Evolutionary conservation across 495 filamentous ascomycete species (phyloP).

Genomic region (Extremus antarcticus): DNA sequence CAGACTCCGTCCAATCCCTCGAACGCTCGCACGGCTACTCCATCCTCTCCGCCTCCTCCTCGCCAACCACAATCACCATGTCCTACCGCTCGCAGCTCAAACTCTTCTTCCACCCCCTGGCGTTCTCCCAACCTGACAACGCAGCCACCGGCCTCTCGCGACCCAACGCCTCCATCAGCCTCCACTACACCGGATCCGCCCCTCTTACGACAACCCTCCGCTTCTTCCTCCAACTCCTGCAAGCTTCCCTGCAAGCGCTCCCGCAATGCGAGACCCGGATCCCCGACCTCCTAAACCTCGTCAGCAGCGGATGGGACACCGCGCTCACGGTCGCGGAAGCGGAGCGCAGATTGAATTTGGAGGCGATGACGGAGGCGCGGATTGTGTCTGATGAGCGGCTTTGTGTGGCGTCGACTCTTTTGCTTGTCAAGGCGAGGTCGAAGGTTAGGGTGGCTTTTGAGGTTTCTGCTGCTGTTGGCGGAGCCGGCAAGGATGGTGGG

Average conservation of each 20-base stretch:
- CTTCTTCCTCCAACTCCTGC: constrained; percentile 60
- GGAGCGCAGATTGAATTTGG: constrained; percentile 43
- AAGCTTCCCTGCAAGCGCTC: constrained; percentile 45
- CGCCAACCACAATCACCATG: constrained; percentile 53
- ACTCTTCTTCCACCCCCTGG: constrained; percentile 58
- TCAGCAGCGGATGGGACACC: constrained; percentile 50
- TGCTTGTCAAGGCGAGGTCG: constrained; percentile 47
- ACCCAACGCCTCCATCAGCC: constrained; percentile 35
- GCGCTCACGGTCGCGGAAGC: constrained; percentile 42
- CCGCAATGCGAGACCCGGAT: constrained; percentile 40
- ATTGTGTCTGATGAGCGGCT: constrained; percentile 49
- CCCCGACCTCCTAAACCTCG: constrained; percentile 42
- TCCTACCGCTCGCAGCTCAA: constrained; percentile 68
- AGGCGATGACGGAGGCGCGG: constrained; percentile 41
- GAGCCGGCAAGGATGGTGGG: constrained; percentile 3
- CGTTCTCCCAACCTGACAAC: constrained; percentile 36
- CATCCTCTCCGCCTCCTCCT: constrained; percentile 49
- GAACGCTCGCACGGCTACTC: constrained; percentile 69
- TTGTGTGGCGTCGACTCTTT: constrained; percentile 39
- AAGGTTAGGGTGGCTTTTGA: constrained; percentile 48
- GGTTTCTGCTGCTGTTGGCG: constrained; percentile 35
- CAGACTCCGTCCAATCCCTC: constrained; percentile 56
- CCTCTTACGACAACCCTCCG: constrained; percentile 44
- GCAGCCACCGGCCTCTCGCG: background rate
- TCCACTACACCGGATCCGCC: constrained; percentile 35